Base-by-base conservation (phyloP, 306 rosid species). In the Vigna nakashimae region DNA sequence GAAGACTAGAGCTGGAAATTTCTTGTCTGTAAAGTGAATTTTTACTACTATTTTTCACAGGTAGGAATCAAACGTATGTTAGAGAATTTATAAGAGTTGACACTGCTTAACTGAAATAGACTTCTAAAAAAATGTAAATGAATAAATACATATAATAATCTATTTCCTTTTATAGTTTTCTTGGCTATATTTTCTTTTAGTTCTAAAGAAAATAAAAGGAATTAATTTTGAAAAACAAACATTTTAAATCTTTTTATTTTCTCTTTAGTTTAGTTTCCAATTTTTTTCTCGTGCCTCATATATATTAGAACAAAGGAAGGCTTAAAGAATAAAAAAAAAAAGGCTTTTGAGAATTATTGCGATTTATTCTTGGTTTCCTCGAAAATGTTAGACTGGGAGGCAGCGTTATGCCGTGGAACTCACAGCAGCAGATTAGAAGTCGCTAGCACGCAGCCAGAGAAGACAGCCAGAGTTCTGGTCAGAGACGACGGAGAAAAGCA, bases 401-500 rank as follows among this genome's bases (percentile, higher is more conserved):
- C 57, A 40, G 50, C 40, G 28, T 63, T 49, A 50, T 49, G 3
- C 48, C 14, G 57, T 59, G 79, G 77, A 77, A 55, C 26, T 8
- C 16, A 43, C 64, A 8, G 49, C 58, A 75, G 7, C 4, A 51
- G 69, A 71, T 76, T 38, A 62, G 9, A 45, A 32, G 32, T 67
- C 7, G 13, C 12, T 17, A 70, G 56, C 8, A 51, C 53, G 81
- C 81, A 62, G 85, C 81, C 85, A 82, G 52, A 69, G 74, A 78
- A 73, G 83, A 85, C 78, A 42, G 26, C 20, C 34, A 30, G 45
- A 13, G 38, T 20, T 68, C 52, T 63, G 62, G 83, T 81, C 78
- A 60, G 57, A 62, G 70, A 40, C 73, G 70, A 22, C 34, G 34
- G 3, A 26, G 40, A 45, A 28, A 70, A 64, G 24, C 4, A 15